Base-by-base conservation (phyloP, 768 basidiomycete species). In the Coprinellus aureogranulatus region DNA sequence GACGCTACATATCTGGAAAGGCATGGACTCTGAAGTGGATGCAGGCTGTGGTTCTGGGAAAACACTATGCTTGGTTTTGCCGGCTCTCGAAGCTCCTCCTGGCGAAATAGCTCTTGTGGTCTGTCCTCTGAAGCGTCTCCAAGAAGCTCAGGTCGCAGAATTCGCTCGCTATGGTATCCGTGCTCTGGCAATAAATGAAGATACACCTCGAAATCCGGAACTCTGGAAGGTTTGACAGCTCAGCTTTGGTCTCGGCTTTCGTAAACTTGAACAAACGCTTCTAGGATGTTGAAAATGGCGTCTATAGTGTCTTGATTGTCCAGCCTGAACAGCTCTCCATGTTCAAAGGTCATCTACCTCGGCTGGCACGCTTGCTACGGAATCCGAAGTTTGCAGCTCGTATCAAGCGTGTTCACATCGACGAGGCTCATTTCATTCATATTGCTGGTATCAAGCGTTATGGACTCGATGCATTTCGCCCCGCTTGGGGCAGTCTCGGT, bases 21-120 rank as follows among this genome's bases (percentile, higher is more conserved):
- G 62, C 4, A 50, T 53, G 16, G 62, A 68, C 41, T 37, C 60
- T 4, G 9, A 64, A 1, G 56, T 64, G 11, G 46, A 55, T 31
- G 62, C 63, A 18, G 66, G 63, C 2, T 67, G 63, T 18, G 65
- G 66, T 10, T 57, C 57, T 34, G 65, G 67, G 9, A 67, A 68
- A 46, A 67, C 67, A 14, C n/a, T 68, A 9, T 61, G 62, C 16
- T 65, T 66, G 62, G 57, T 64, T 4, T 16, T 68, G 16, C 64
- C 61, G 2, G 56, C 55, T 26, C 55, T 68, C n/a, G n/a, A n/a
- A 9, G 11, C 64, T 11, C 22, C 40, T 16, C 62, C 57, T 6
- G 44, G 60, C 16, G 46, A 34, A 2, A 49, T 66, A 10, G 45
- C 61, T 16, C 56, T 68, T 12, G 57, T 64, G 8, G 30, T 70